Evolutionary conservation across 495 filamentous ascomycete genomes (phyloP).

Genomic region (Staphylotrichum tortipilum): DNA sequence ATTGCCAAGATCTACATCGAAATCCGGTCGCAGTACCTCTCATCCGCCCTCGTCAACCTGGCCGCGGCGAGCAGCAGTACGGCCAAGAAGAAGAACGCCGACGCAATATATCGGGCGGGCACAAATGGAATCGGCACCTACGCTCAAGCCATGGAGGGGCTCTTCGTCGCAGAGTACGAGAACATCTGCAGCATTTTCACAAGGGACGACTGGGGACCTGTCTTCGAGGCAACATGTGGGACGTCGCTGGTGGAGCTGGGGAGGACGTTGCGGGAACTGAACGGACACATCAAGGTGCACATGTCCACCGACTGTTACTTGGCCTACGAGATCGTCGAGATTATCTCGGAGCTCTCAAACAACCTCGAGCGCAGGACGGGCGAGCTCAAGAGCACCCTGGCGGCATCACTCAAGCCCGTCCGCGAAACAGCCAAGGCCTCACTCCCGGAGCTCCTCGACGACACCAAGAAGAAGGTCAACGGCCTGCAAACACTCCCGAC

Average conservation of each 20-base stretch:
- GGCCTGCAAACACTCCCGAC: constrained; percentile 56
- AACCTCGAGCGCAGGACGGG: constrained; percentile 73
- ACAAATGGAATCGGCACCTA: constrained; percentile 91
- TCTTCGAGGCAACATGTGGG: constrained; percentile 69
- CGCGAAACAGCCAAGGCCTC: constrained; percentile 86
- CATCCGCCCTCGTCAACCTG: constrained; percentile 68
- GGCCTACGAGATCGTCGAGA: constrained; percentile 91
- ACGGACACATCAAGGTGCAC: constrained; percentile 77
- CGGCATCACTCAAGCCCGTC: constrained; percentile 79
- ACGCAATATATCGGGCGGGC: constrained; percentile 80
- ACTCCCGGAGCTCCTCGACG: constrained; percentile 74
- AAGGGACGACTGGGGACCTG: constrained; percentile 70
- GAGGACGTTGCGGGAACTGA: constrained; percentile 79
- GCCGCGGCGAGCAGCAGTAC: constrained; percentile 83
- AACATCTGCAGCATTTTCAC: constrained; percentile 78
- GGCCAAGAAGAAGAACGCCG: constrained; percentile 66
- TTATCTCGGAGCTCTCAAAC: constrained; percentile 71
- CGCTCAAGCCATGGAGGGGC: constrained; percentile 72
- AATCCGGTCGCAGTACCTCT: constrained; percentile 75
- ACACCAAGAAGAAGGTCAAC: constrained; percentile 63
- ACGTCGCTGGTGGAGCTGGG: constrained; percentile 69
- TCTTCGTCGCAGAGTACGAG: constrained; percentile 80
- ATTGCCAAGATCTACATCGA: constrained; percentile 71
- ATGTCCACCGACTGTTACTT: constrained; percentile 90
- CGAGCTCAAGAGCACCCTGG: constrained; percentile 73